These are phyloP conservation scores for Tremellales sp. DNA, from an alignment of 1,284 basidiomycete species.

Conservation along the genomic window DNA sequence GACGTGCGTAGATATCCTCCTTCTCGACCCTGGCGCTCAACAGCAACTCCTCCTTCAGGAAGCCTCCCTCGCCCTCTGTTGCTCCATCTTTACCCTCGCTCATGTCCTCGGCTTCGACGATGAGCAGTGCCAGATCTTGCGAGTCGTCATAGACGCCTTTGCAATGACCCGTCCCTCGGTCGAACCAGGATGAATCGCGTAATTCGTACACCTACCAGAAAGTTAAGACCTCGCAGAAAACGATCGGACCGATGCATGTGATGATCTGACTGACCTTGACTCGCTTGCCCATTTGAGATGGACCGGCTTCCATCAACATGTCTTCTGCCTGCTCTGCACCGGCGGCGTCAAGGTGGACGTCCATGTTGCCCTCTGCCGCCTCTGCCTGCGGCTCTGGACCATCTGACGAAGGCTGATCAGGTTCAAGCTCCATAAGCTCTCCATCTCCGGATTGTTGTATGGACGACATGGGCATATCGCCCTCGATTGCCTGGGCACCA, in stretches of 20 bases:
- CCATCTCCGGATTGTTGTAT: not conserved
- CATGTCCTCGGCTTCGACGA: conserved; percentile 75
- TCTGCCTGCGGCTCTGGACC: not conserved
- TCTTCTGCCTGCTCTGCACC: conserved; percentile 6
- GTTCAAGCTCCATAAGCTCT: not conserved
- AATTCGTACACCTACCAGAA: conserved; percentile 78
- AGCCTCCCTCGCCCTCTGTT: conserved; percentile 38
- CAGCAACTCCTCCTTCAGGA: conserved; percentile 41
- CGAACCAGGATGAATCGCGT: conserved; percentile 79
- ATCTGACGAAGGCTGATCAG: not conserved
- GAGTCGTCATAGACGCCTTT: conserved; percentile 78
- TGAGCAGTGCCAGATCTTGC: conserved; percentile 71
- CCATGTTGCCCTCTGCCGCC: not conserved
- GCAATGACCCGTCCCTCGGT: conserved; percentile 91
- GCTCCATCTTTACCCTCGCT: conserved; percentile 45
- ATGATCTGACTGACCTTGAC: conserved; percentile 33
- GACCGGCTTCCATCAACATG: conserved; percentile 15
- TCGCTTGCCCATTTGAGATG: conserved; percentile 26
- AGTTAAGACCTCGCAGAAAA: not conserved
- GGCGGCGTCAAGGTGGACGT: not conserved
- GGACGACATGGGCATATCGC: not conserved
- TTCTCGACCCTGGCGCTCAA: conserved; percentile 43
- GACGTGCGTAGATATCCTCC: conserved; percentile 83
- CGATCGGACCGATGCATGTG: not conserved
- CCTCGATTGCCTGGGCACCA: too few species aligned